Conservation (phyloP, 1,284 basidiomycete species). For the Cerrena zonata region DNA sequence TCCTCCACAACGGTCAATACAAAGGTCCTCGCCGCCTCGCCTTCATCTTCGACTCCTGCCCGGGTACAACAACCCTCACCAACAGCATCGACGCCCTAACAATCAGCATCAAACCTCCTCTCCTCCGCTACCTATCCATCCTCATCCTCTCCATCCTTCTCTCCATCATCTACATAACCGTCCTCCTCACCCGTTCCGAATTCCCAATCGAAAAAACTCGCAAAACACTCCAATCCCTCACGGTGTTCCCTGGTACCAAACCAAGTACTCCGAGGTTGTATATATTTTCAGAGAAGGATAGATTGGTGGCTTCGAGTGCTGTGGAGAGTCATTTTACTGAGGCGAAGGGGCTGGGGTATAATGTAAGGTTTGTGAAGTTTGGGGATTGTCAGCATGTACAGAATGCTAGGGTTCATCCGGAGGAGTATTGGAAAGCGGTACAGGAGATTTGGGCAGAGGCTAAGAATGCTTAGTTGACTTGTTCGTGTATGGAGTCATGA, state of each 20-base stretch:
- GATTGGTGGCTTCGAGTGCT: conserved; percentile 37
- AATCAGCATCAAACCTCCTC: conserved; percentile 31
- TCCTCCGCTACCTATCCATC: conserved; percentile 20
- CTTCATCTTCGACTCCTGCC: conserved; percentile 49
- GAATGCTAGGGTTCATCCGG: conserved; percentile 45
- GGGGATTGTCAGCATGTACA: conserved; percentile 49
- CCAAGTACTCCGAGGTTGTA: conserved; percentile 45
- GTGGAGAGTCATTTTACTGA: conserved; percentile 38
- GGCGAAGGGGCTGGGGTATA: conserved; percentile 32
- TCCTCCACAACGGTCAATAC: conserved; percentile 1
- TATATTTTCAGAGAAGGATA: conserved; percentile 46
- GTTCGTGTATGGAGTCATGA: no score
- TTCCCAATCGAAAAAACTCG: conserved; percentile 24
- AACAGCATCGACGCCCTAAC: conserved; percentile 34
- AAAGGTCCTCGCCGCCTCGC: conserved; percentile 23
- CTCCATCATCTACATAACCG: conserved; percentile 14
- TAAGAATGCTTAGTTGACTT: conserved; percentile 14
- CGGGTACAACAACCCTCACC: conserved; percentile 31
- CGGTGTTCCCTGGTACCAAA: conserved; percentile 41
- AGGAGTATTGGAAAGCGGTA: conserved; percentile 43
- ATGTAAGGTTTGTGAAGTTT: conserved; percentile 38
- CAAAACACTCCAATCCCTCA: conserved; percentile 27
- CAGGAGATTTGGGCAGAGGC: conserved; percentile 32
- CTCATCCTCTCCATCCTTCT: conserved; percentile 23
- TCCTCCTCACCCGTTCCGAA: conserved; percentile 10